Conservation (phyloP, 2,329 filamentous ascomycete species). For the Chrysosporium keratinophilum region DNA sequence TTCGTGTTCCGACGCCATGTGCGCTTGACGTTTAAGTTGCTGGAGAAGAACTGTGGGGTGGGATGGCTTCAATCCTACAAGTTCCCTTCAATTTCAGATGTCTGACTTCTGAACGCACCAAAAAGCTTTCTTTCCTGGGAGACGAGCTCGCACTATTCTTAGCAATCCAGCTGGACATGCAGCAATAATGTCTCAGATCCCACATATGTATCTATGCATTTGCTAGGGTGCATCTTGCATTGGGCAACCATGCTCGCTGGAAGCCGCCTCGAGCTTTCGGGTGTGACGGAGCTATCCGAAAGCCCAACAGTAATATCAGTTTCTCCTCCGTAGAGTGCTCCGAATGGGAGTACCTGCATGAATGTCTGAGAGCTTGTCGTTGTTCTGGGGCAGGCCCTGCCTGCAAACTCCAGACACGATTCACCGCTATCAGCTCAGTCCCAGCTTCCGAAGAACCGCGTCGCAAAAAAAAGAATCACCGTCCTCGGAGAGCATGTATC, state of each 20-base stretch:
- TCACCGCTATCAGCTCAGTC: background rate
- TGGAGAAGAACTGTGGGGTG: background rate
- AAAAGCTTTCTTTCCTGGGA: background rate
- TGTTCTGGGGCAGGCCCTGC: background rate
- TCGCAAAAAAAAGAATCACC: background rate
- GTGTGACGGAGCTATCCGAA: background rate
- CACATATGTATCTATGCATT: background rate
- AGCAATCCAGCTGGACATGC: background rate
- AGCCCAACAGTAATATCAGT: background rate
- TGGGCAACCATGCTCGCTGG: too few relatives aligned
- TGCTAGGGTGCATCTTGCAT: background rate
- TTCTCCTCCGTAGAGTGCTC: background rate
- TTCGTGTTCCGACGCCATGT: too few relatives aligned
- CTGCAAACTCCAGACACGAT: background rate
- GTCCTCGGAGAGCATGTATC: background rate
- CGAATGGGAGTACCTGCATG: background rate
- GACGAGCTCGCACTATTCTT: slow-evolving; percentile 1
- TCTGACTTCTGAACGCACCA: background rate
- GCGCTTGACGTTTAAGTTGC: too few relatives aligned
- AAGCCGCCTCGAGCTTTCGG: background rate
- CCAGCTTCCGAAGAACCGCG: background rate
- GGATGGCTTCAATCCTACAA: background rate
- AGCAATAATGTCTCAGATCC: slow-evolving; percentile 1
- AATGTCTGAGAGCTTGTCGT: background rate
- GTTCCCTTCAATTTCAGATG: slow-evolving; percentile 1